These are phyloP conservation scores for Cynara cardunculus DNA, from an alignment of 129 eudicot genomes.

Conservation along the genomic window DNA sequence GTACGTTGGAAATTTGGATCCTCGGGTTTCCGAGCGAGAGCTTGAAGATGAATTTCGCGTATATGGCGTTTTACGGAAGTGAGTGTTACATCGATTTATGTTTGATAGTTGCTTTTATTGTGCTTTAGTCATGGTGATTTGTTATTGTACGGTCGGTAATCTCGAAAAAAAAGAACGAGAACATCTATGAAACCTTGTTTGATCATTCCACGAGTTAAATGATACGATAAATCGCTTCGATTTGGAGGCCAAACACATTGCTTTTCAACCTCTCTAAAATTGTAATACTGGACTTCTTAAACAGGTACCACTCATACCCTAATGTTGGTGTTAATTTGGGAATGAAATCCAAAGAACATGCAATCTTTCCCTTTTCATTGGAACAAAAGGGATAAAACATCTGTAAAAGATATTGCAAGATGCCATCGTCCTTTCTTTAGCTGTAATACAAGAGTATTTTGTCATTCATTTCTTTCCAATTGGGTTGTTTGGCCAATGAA, in stretches of 20 bases:
- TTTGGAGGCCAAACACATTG: neutral
- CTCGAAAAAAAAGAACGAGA: neutral
- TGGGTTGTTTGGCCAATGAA: neutral
- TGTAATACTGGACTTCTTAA: neutral
- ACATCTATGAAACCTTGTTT: neutral
- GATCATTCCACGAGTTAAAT: neutral
- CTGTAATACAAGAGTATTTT: neutral
- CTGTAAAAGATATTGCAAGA: neutral
- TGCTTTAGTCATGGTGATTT: neutral
- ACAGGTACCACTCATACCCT: neutral
- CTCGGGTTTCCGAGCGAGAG: slow-evolving; percentile 57
- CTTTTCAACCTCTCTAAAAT: neutral
- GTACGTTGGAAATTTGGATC: slow-evolving; percentile 69
- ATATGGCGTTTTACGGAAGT: slow-evolving; percentile 61
- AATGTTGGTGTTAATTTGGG: neutral
- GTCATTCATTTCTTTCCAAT: neutral
- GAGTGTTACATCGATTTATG: neutral
- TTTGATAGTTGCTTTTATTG: too few species aligned
- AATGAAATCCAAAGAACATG: neutral
- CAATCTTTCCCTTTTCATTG: neutral
- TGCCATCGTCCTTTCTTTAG: neutral
- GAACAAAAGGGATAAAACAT: neutral
- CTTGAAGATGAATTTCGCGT: slow-evolving; percentile 71
- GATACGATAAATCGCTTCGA: neutral
- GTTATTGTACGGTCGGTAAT: neutral